Evolutionary conservation across 257 asterid genomes (phyloP), one percentile per base, ranked within the genome.

Genomic region (Nicotiana attenuata): DNA sequence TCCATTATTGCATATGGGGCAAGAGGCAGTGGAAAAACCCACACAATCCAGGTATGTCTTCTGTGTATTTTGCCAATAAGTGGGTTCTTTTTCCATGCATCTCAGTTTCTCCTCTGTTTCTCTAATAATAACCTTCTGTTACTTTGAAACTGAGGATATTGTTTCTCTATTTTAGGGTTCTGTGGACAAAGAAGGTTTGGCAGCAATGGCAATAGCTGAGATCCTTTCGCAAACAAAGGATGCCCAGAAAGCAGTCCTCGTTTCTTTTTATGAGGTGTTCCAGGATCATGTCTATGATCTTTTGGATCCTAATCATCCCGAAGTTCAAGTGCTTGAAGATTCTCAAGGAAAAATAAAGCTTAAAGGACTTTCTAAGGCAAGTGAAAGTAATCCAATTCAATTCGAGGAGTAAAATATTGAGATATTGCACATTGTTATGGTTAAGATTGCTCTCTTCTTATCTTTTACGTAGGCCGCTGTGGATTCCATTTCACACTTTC

Each of bases 1-100:
- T 87, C 97, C 1, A 60, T 93, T 59, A 80, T 96, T 87, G 99
- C 96, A 14, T 82, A 91, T 83, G 99, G 99, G 45, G 97, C 98
- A 45, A 91, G 89, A 83, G 95, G 97, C 82, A 93, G 98, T 87
- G 98, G 98, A 22, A 96, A 96, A 84, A 92, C 99, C 15, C 83
- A 13, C 69, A 88, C 89, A 22, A 86, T 91, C 68, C 95, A 91
- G 96, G 98, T 95, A 73, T 3, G 67, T 75, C 31, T 67, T 68
- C 2, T 67, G 79, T 47, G 79, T 7, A 47, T 7, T 73, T 47
- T 22, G 1, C 41, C 22, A 71, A n/a, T 19, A 5, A 64, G 38
- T 64, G 69, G 69, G 4, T 24, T 64, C 38, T 5, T 26, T 52
- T 52, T 52, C 56, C 56, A 73, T 57, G 56, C 10, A 41, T 52